phyloP scores from a whole-genome alignment of 2,329 filamentous ascomycete genomes.

The Sporothrix humicola region DNA sequence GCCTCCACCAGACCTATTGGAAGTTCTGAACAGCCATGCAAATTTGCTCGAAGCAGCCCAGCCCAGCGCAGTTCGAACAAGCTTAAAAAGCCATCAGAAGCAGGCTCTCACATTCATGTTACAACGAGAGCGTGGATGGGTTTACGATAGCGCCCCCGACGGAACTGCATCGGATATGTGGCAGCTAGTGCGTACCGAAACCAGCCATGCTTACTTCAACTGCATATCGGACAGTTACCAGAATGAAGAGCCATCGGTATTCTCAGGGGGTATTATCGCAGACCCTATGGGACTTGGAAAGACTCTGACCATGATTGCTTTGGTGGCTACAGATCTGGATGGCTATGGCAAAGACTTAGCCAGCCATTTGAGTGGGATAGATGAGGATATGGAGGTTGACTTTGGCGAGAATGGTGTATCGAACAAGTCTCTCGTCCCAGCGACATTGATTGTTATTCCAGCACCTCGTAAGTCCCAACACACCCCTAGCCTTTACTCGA shows the following conservation, averaged over 20 bases:
- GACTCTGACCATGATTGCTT: constrained; percentile 52
- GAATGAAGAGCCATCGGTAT: constrained; percentile 44
- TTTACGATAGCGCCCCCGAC: neutral
- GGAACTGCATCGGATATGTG: neutral
- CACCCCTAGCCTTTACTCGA: neutral
- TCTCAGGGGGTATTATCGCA: constrained; percentile 54
- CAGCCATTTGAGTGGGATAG: neutral
- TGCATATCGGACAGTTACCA: constrained; percentile 39
- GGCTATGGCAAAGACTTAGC: neutral
- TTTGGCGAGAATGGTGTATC: neutral
- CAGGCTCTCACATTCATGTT: neutral
- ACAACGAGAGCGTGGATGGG: neutral
- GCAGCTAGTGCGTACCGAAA: neutral
- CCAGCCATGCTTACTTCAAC: constrained; percentile 1
- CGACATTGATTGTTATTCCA: neutral
- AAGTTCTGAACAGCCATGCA: neutral
- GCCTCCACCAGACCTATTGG: neutral
- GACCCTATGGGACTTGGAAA: constrained; percentile 57
- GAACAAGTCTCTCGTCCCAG: neutral
- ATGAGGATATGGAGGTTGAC: neutral
- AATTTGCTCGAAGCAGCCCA: neutral
- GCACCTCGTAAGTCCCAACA: neutral
- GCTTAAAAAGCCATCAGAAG: neutral
- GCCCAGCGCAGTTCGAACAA: neutral
- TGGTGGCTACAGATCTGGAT: constrained; percentile 45